Evolutionary conservation across 2,329 filamentous ascomycete species (phyloP).

Genomic region (Phyllosticta ampelicida): DNA sequence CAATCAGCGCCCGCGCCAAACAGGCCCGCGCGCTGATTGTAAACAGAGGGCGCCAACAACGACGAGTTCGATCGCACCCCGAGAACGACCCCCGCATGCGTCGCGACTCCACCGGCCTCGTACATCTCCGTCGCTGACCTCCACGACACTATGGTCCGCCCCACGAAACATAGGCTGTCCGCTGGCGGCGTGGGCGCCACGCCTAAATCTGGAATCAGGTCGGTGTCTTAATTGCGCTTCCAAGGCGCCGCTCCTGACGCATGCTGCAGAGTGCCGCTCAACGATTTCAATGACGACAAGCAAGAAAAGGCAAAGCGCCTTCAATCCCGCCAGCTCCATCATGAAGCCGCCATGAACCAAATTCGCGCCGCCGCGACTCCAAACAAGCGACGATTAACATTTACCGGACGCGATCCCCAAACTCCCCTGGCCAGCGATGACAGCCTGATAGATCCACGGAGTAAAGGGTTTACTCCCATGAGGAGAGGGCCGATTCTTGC

Average conservation of each 20-base stretch:
- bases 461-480: constrained; percentile 79
- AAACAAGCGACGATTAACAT: constrained; percentile 46
- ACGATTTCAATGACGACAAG: constrained; percentile 94
- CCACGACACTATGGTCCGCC: not conserved
- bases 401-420: constrained; percentile 38
- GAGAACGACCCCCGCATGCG: not conserved
- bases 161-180: not conserved
- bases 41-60: not conserved
- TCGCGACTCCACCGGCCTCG: not conserved
- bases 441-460: constrained; percentile 52
- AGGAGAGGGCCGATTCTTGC: constrained; percentile 87
- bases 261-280: constrained; percentile 68
- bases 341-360: constrained; percentile 86
- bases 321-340: constrained; percentile 75
- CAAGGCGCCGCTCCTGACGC: not conserved
- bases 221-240: not conserved
- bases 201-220: constrained; percentile 3
- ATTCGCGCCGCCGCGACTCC: constrained; percentile 74
- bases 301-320: constrained; percentile 82
- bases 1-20: too few relatives aligned
- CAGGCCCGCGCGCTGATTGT: not conserved
- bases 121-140: not conserved
- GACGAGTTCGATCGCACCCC: not conserved
- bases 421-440: constrained; percentile 41
- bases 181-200: not conserved